Percentiles rank a stretch among this genome's conserved stretches.
Evolutionary conservation across 108 stramenopile genomes (phyloP).

Genomic region (Seminavis robusta): DNA sequence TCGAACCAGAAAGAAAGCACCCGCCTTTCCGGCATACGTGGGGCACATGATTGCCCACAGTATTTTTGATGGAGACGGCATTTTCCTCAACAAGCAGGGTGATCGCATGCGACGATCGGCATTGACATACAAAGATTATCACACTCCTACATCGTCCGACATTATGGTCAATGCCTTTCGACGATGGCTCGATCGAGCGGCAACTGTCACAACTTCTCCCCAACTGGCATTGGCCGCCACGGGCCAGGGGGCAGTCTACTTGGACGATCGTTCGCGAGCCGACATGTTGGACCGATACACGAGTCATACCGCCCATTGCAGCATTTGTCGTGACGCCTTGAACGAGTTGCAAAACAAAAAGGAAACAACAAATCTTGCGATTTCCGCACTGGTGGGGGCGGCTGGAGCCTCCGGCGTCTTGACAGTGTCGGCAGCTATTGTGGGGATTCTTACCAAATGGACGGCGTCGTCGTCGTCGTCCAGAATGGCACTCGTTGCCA

Average conservation of each 20-base stretch:
- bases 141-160: constrained; percentile 16
- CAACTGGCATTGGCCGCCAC: background rate
- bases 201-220: constrained; percentile 1
- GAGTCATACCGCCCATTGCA: constrained; percentile 9
- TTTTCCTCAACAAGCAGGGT: constrained; percentile 21
- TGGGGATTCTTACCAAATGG: no score
- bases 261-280: constrained; percentile 6
- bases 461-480: no score
- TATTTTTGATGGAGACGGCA: constrained; percentile 25
- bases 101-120: constrained; percentile 8
- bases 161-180: constrained; percentile 13
- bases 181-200: constrained; percentile 13
- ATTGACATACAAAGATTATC: constrained; percentile 18
- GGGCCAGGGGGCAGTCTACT: background rate
- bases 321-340: constrained; percentile 5
- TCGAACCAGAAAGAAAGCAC: constrained; percentile 10
- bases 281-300: constrained; percentile 17
- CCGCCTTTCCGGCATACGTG: background rate
- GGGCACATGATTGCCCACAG: constrained; percentile 5
- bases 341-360: background rate
- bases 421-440: no score
- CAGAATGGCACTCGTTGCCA: no score
- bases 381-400: constrained; percentile 19
- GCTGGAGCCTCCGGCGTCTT: constrained; percentile 22
- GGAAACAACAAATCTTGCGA: background rate